Conservation (phyloP, 2,329 filamentous ascomycete species). For the Penicillium nordicum region DNA sequence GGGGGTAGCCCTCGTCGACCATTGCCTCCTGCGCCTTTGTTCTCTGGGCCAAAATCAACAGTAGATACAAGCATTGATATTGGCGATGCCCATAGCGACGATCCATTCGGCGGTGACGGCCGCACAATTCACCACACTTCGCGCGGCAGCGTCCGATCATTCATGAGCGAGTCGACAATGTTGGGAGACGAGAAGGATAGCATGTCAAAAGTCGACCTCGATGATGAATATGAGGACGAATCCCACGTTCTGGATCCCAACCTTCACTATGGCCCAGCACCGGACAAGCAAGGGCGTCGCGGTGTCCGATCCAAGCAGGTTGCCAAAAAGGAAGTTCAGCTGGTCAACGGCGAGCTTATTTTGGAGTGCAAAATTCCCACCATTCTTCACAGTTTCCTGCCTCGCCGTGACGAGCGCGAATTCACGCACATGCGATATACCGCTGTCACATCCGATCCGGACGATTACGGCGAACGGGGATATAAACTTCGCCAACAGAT, state of each 20-base stretch:
- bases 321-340: conserved; percentile 86
- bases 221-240: conserved; percentile 43
- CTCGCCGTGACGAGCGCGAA: conserved; percentile 85
- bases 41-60: conserved; percentile 54
- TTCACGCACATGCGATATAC: conserved; percentile 99
- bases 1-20: conserved; percentile 83
- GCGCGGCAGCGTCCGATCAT: conserved; percentile 58
- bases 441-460: conserved; percentile 94
- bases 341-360: conserved; percentile 97
- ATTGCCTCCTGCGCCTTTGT: conserved; percentile 82
- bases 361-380: conserved; percentile 99
- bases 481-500: conserved; percentile 94
- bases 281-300: conserved; percentile 78
- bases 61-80: conserved; percentile 47
- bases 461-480: conserved; percentile 82
- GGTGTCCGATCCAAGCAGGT: conserved; percentile 85
- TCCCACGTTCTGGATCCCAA: conserved; percentile 60
- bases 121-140: conserved; percentile 46
- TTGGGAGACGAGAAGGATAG: conserved; percentile 53
- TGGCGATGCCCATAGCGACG: conserved; percentile 64
- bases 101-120: conserved; percentile 63
- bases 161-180: conserved; percentile 57
- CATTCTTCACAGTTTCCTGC: conserved; percentile 94
- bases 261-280: conserved; percentile 78
- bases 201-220: conserved; percentile 44